Base-by-base conservation (phyloP, 2,329 filamentous ascomycete species). In the Trichoderma brevicompactum region DNA sequence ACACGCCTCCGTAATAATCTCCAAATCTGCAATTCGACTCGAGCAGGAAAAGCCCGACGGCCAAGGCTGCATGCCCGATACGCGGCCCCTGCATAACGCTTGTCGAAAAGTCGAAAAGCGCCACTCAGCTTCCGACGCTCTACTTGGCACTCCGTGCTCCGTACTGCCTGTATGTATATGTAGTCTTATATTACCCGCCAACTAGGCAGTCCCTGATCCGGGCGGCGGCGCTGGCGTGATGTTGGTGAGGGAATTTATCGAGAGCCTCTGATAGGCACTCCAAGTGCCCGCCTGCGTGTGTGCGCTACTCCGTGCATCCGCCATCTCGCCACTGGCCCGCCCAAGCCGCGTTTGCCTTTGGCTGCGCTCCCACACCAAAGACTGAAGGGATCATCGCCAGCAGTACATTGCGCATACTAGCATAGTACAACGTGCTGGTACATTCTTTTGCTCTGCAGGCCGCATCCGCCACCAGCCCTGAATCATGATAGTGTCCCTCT, bases 311-410 rank as follows among this genome's bases (percentile, higher is more conserved):
- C 59, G 59, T 54, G 59, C 59, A 53, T 63, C 59, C 59, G 49
- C 59, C 59, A 32, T 23, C 23, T 63, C 49, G 59, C 59, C 59
- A 63, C 59, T 63, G 59, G 58, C 58, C 58, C 58, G 58, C 58
- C 12, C 48, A 61, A 41, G 58, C 58, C 58, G 59, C 59, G 38
- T 62, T 53, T 62, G 59, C 48, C 48, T n/a, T n/a, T 62, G 58
- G 44, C 9, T 61, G 48, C 46, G n/a, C 59, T 53, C 7, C 48
- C 59, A 63, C 59, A 63, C 59, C 59, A 53, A 50, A 46, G 17
- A 28, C 23, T 28, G 23, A 28, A 28, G 36, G 38, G 36, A 52
- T 62, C 58, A 36, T 28, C 23, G 23, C 23, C 23, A 28, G 23
- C 2, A 28, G 23, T 28, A 28, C 23, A 28, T 28, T 28, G 23